These are phyloP conservation scores for Penicillium sumatraense DNA, from an alignment of 2,329 filamentous ascomycete genomes.

Conservation along the genomic window DNA sequence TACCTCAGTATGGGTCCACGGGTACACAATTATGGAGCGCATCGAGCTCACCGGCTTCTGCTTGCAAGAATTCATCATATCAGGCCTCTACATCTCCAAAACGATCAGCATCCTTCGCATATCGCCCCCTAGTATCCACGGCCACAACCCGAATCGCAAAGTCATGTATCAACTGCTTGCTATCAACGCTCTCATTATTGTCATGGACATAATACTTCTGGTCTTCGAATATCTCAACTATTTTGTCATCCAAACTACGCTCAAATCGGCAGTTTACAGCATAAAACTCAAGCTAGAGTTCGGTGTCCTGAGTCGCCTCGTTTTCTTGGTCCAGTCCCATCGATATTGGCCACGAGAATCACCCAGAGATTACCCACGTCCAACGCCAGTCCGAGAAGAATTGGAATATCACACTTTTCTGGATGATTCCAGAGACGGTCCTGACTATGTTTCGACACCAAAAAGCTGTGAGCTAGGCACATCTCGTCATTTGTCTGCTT, in stretches of 20 bases:
- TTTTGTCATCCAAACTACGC: conserved; percentile 43
- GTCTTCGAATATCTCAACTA: conserved; percentile 40
- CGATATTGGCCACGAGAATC: conserved; percentile 6
- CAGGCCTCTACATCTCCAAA: conserved; percentile 17
- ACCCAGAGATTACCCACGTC: neutral
- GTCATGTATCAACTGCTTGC: conserved; percentile 49
- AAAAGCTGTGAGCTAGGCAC: conserved; percentile 7
- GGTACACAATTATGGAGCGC: conserved; percentile 16
- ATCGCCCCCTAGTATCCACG: conserved; percentile 47
- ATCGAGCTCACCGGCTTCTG: conserved; percentile 19
- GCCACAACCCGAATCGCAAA: conserved; percentile 27
- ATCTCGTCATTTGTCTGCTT: neutral
- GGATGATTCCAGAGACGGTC: neutral
- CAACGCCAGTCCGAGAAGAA: neutral
- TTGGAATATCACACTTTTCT: conserved; percentile 11
- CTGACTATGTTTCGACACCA: neutral
- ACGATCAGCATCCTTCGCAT: conserved; percentile 44
- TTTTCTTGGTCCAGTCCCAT: conserved; percentile 32
- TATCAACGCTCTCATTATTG: conserved; percentile 49
- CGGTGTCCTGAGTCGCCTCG: conserved; percentile 41
- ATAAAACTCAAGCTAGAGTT: conserved; percentile 51
- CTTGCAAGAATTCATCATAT: conserved; percentile 18
- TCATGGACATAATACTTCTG: conserved; percentile 45
- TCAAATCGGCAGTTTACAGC: conserved; percentile 47
- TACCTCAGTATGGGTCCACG: conserved; percentile 35